Base-by-base conservation (phyloP, 1,139 yeast genomes). In the Debaryomycetaceae sp. region DNA sequence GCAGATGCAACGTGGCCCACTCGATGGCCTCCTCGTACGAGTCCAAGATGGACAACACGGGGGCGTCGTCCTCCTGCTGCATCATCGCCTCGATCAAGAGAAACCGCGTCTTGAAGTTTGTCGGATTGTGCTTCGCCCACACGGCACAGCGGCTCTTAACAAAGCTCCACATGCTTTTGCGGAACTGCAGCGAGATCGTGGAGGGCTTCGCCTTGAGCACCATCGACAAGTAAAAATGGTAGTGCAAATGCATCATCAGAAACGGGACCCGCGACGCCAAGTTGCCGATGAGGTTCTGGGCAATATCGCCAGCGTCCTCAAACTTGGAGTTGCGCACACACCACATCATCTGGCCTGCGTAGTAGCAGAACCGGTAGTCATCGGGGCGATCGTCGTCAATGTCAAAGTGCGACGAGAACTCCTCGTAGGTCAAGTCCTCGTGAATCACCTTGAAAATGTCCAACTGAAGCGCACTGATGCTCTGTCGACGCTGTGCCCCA, bases 11-110 rank as follows among this genome's bases (percentile, higher is more conserved):
- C 11, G 51, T 46, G 1, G 75, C 69, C 3, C 39, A 34, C 15
- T 61, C 67, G 14, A 72, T 56, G 0, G 78, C 70, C 23, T 58
- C 67, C 37, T 71, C 75, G 45, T 65, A 74, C 11, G 53, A 41
- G 36, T 73, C 78, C 11, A 74, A 46, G 3, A 63, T 52, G 16
- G 53, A 60, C 23, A 74, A 48, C 15, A 61, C 56, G 5, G 66
- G 49, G 2, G 39, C 39, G 8, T 50, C 47, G 16, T 45, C 41
- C 8, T 38, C 32, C 11, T 19, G 21, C 21, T 19, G 10, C 10
- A 19, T 19, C 27, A 64, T 49, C 1, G 74, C 73, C 29, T 51
- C 49, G 18, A 69, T 39, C 3, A 62, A 44, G 22, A 58, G 39
- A 31, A 48, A 48, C 43, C 65, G 66, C 21, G 65, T 49, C 14